phyloP scores from a whole-genome alignment of 139 green algal genomes.

The Haematococcus lacustris region DNA sequence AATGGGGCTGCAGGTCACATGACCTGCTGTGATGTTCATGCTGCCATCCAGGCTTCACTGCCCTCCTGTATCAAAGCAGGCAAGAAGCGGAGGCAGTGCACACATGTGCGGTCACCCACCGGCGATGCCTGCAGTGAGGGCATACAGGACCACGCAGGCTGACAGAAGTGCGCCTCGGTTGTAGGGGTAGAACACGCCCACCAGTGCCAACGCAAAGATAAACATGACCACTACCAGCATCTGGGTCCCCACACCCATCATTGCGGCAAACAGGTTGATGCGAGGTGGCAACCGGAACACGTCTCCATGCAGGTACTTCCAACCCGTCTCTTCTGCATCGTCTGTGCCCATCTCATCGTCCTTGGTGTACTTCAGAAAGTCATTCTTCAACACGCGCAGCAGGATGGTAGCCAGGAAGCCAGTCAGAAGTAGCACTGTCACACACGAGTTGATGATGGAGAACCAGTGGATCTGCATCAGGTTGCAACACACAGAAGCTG shows the following conservation, averaged over 20 bases:
- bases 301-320: constrained; percentile 94
- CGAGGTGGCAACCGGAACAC: constrained; percentile 86
- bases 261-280: constrained; percentile 73
- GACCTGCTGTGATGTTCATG: too few relatives aligned
- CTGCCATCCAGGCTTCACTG: too few relatives aligned
- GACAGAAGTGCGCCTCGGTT: constrained; percentile 83
- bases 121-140: constrained; percentile 70
- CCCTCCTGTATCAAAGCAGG: too few relatives aligned
- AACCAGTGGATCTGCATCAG: constrained; percentile 92
- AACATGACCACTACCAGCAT: constrained; percentile 69
- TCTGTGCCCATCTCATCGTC: constrained; percentile 24
- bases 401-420: constrained; percentile 95
- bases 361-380: constrained; percentile 68
- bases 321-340: constrained; percentile 53
- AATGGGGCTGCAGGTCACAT: too few relatives aligned
- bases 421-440: constrained; percentile 91
- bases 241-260: constrained; percentile 77
- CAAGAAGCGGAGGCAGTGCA: too few relatives aligned
- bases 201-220: constrained; percentile 77
- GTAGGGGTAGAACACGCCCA: constrained; percentile 91
- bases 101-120: constrained; percentile 23
- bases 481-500: too few relatives aligned
- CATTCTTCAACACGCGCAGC: constrained; percentile 87
- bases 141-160: constrained; percentile 83
- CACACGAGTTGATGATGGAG: constrained; percentile 93